Evolutionary conservation across 2,329 filamentous ascomycete species (phyloP).

Genomic region (Sporothrix inflata): DNA sequence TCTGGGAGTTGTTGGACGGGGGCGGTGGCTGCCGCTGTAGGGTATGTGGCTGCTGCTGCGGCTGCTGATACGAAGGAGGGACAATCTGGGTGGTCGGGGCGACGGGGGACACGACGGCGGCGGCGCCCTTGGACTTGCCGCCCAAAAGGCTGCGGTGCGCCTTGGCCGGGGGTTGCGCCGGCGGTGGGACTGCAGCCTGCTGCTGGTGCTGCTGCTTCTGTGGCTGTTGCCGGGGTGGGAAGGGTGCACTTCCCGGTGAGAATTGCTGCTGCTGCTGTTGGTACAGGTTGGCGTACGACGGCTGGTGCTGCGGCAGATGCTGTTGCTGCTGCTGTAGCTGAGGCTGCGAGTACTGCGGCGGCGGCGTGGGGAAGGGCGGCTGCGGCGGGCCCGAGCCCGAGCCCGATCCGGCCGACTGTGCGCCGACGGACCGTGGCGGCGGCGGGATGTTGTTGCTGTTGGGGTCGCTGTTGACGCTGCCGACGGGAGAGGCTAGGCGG

Average conservation of each 20-base stretch:
- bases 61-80: background rate
- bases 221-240: conserved; percentile 15
- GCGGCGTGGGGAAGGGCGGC: background rate
- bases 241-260: background rate
- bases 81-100: background rate
- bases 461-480: background rate
- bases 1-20: background rate
- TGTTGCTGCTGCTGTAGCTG: conserved; percentile 8
- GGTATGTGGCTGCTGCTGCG: background rate
- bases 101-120: background rate
- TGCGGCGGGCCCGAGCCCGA: background rate
- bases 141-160: conserved; percentile 5
- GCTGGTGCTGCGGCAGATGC: background rate
- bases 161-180: background rate
- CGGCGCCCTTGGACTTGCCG: conserved; percentile 6
- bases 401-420: background rate
- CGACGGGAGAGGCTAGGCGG: background rate
- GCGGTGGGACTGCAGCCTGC: background rate
- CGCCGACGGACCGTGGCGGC: conserved; percentile 7
- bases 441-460: conserved; percentile 11
- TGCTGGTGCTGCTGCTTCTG: background rate
- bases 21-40: background rate
- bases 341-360: conserved; percentile 10
- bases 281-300: background rate
- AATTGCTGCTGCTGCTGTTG: conserved; percentile 11